A percentile compares a stretch with the other conserved stretches of the same genome.
These are phyloP conservation scores for Linum trigynum DNA, from an alignment of 345 rosid genomes.

Conservation along the genomic window DNA sequence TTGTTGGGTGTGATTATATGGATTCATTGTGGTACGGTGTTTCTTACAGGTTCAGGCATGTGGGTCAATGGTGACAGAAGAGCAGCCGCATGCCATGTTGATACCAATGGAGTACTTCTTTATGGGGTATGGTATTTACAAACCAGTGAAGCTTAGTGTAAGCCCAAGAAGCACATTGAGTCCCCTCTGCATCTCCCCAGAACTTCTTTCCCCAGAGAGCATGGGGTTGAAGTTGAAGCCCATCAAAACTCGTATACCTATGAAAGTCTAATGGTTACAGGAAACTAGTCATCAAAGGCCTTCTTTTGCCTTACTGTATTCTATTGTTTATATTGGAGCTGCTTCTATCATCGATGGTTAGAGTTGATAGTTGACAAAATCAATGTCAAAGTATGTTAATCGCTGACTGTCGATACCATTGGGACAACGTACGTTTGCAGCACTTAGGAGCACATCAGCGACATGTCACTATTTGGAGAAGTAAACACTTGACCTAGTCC, in stretches of 20 bases:
- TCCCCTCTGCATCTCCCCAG: constrained; percentile 67
- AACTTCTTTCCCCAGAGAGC: constrained; percentile 95
- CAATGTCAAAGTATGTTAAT: no score
- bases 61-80: constrained; percentile 93
- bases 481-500: no score
- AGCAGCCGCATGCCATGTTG: constrained; percentile 94
- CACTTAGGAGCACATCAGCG: no score
- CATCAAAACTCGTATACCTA: constrained; percentile 50
- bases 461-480: no score
- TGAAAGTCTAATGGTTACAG: neutral
- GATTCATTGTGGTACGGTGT: neutral
- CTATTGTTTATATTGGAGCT: no score
- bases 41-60: constrained; percentile 74
- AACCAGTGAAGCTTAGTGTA: constrained; percentile 49
- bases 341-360: no score
- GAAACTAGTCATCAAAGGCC: neutral
- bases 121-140: constrained; percentile 70
- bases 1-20: neutral
- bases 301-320: neutral
- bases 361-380: no score
- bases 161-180: constrained; percentile 95
- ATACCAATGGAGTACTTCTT: constrained; percentile 88
- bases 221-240: constrained; percentile 98
- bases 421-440: no score
- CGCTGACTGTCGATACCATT: no score